Evolutionary conservation across 495 filamentous ascomycete species (phyloP), one percentile per base, ranked within the genome.

Genomic region (Podospora bellae-mahoneyi): DNA sequence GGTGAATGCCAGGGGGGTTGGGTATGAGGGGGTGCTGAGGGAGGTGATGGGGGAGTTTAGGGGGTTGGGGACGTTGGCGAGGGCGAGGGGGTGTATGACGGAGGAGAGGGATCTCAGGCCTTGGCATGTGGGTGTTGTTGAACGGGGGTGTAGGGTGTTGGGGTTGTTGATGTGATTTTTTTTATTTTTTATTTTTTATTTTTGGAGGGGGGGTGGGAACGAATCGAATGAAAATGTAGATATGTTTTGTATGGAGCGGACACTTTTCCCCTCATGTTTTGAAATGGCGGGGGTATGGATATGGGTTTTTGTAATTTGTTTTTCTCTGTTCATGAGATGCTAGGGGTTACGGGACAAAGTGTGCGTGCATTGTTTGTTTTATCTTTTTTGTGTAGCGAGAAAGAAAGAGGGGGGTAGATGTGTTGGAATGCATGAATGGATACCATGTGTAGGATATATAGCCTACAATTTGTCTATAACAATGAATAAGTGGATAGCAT

Each of bases 61-160:
- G 55, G 88, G 87, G n/a, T 75, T 98, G 66, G 88, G 86, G 0
- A 87, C 88, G 30, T 80, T 97, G 74, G 91, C 91, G 28, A 84
- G 89, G 65, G 84, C 86, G 30, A 85, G 89, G 68, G 91, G 91
- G 4, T 82, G 91, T 57, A 82, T 87, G 62, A 86, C 88, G 60
- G 81, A 82, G 20, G 87, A 87, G 60, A 78, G 76, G 27, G 88
- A 89, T 66, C 84, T 89, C 0, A 75, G 93, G 70, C 94, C 94
- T 26, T 94, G 91, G 90, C 93, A 97, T 84, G 83, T 97, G 68
- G 90, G 87, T 28, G 90, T 87, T n/a, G 93, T 89, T 34, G 83
- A 90, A 71, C 89, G 89, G 76, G 91, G 82, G 2, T 85, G 84
- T 5, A 80, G 84, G 71, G 87, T 78, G 48, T 72, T 91, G 66